Evolutionary conservation across 805 yeast genomes (phyloP).

Genomic region (Ogataea corticis): DNA sequence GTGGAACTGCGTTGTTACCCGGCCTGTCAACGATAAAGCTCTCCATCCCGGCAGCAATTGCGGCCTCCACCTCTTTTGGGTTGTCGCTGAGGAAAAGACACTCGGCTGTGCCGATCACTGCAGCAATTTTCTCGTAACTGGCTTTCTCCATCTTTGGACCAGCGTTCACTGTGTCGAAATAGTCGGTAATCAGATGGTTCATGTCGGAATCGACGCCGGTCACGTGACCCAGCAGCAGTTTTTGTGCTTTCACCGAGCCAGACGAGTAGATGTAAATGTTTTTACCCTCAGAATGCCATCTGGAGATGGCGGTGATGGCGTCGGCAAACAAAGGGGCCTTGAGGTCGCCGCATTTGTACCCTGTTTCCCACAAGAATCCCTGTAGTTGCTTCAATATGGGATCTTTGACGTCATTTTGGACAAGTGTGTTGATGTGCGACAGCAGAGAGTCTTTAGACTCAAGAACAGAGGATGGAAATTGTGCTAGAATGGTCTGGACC

Average conservation of each 20-base stretch:
- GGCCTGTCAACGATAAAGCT: constrained; percentile 65
- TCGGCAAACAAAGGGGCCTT: constrained; percentile 77
- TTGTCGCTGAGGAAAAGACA: constrained; percentile 77
- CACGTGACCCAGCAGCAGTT: constrained; percentile 69
- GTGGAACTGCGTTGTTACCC: constrained; percentile 61
- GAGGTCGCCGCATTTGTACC: constrained; percentile 75
- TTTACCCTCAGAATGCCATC: constrained; percentile 37
- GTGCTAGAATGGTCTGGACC: constrained; percentile 36
- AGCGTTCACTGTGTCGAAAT: constrained; percentile 82
- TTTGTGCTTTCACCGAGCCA: constrained; percentile 87
- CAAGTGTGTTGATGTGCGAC: constrained; percentile 56
- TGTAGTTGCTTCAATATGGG: constrained; percentile 75
- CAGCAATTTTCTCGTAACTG: constrained; percentile 62
- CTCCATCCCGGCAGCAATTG: constrained; percentile 60
- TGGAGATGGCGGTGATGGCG: constrained; percentile 57
- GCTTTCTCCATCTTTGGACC: constrained; percentile 63
- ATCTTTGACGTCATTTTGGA: constrained; percentile 70
- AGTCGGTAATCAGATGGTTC: constrained; percentile 56
- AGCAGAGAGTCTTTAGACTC: constrained; percentile 36
- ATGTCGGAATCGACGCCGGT: constrained; percentile 43
- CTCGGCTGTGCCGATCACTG: constrained; percentile 12
- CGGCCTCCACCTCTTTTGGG: constrained; percentile 74
- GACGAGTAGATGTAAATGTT: constrained; percentile 77
- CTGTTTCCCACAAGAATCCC: constrained; percentile 79
- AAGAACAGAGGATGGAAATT: constrained; percentile 45